These are phyloP conservation scores for Fusarium goolgardi DNA, from an alignment of 2,329 filamentous ascomycete species.

Conservation along the genomic window DNA sequence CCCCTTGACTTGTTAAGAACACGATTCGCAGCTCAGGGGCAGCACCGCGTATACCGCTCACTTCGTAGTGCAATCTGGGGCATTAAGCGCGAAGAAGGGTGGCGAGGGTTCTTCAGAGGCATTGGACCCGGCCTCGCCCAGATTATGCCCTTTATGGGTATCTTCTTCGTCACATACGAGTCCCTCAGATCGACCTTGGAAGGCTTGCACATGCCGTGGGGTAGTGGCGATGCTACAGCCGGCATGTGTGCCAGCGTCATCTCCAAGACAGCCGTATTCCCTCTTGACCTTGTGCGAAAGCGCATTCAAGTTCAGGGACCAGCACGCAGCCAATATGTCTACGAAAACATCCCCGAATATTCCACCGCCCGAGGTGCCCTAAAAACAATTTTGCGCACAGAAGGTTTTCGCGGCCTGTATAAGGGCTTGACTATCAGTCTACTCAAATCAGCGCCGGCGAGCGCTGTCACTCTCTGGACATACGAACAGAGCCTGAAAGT, in stretches of 20 bases:
- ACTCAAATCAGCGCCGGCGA: constrained; percentile 92
- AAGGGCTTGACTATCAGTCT: constrained; percentile 88
- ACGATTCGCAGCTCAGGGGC: constrained; percentile 95
- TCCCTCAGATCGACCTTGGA: constrained; percentile 71
- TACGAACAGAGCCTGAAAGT: constrained; percentile 81
- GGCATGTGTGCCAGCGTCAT: constrained; percentile 82
- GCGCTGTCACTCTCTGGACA: constrained; percentile 93
- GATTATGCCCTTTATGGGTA: constrained; percentile 95
- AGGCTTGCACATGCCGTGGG: constrained; percentile 70
- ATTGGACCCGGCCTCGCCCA: constrained; percentile 83
- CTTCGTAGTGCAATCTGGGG: constrained; percentile 75
- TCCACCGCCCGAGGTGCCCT: constrained; percentile 74
- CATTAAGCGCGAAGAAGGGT: constrained; percentile 81
- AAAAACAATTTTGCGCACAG: constrained; percentile 72
- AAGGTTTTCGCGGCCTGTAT: constrained; percentile 86
- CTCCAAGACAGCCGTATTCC: constrained; percentile 91
- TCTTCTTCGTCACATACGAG: constrained; percentile 95
- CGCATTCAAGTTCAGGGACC: constrained; percentile 95
- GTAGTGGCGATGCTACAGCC: constrained; percentile 84
- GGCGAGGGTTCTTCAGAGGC: constrained; percentile 86
- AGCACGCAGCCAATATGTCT: constrained; percentile 80
- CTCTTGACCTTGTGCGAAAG: constrained; percentile 92
- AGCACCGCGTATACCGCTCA: constrained; percentile 79
- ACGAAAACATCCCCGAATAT: constrained; percentile 90
- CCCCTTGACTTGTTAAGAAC: constrained; percentile 93